phyloP scores from a whole-genome alignment of 1,139 yeast genomes.

The Lodderomyces theae region DNA sequence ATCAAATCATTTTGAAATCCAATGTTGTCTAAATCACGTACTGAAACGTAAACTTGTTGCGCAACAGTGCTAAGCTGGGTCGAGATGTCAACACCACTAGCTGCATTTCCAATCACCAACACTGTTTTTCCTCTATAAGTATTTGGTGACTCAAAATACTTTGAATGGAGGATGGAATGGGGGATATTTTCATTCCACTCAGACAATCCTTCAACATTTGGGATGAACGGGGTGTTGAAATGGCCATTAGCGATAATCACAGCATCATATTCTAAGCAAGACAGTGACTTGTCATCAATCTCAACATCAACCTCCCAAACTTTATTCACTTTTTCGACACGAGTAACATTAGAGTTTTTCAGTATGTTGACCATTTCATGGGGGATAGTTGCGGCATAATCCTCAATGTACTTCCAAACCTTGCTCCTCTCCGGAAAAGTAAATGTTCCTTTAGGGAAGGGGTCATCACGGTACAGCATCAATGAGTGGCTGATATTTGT shows the following conservation, averaged over 20 bases:
- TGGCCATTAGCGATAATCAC: slow-evolving; percentile 51
- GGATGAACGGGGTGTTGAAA: slow-evolving; percentile 44
- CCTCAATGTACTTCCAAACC: slow-evolving; percentile 36
- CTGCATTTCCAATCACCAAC: slow-evolving; percentile 46
- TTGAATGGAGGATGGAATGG: slow-evolving; percentile 40
- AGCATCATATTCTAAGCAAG: slow-evolving; percentile 36
- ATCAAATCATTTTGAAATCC: slow-evolving; percentile 13
- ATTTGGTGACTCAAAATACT: slow-evolving; percentile 34
- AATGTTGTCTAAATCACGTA: slow-evolving; percentile 23
- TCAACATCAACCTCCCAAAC: slow-evolving; percentile 19
- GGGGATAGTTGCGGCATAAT: slow-evolving; percentile 34
- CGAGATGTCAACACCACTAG: slow-evolving; percentile 49
- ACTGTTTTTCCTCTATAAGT: slow-evolving; percentile 36
- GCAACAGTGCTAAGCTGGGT: slow-evolving; percentile 42
- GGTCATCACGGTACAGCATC: slow-evolving; percentile 41
- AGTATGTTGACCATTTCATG: slow-evolving; percentile 20
- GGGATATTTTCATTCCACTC: slow-evolving; percentile 37
- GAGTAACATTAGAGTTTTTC: slow-evolving; percentile 24
- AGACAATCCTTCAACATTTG: slow-evolving; percentile 39
- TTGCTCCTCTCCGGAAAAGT: slow-evolving; percentile 37
- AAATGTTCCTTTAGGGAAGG: slow-evolving; percentile 30
- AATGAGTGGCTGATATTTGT: slow-evolving; percentile 43
- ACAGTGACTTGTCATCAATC: slow-evolving; percentile 8
- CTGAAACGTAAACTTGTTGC: slow-evolving; percentile 36
- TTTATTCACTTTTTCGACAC: slow-evolving; percentile 14